Base-by-base conservation (phyloP, 2,329 filamentous ascomycete genomes). In the Rutstroemia sp. region DNA sequence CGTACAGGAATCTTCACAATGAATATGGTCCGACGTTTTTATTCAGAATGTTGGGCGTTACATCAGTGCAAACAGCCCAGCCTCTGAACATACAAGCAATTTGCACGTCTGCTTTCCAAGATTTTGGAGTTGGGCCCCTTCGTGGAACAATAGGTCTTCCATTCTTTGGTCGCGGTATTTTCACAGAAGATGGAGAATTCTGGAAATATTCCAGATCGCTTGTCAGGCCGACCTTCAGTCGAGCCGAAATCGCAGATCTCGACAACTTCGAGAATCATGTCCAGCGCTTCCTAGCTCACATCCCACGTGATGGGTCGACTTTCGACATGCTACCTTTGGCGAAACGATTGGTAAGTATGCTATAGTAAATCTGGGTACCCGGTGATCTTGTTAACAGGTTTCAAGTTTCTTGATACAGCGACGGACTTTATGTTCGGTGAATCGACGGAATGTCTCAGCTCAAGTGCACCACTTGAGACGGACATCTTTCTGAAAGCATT, bases 51-150 rank as follows among this genome's bases (percentile, higher is more conserved):
- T 8, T 51, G n/a, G 37, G 49, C 5, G 25, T 42, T 41, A 41
- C 14, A 1, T 23, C 23, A 4, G 14, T 51, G 2, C 23, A 41
- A 4, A 81, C 78, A 0, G 67, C 71, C 39, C 79, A 83, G 27
- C 76, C 78, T 1, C 73, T 76, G 53, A 82, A 83, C 57, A 67
- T 83, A 57, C 81, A 83, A 65, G 72, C 78, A 0, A 66, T 82
- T 6, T 70, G 83, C 14, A 76, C 80, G 0, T 74, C 75, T 30
- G 74, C 79, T 54, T 82, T 83, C 64, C 69, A 75, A 53, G 75
- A 80, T 58, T 83, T 76, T 58, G 74, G 73, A 27, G 72, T 79
- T 56, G 75, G 76, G 1, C 60, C 68, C 0, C 60, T 61, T 27
- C 77, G 77, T 57, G 72, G 75, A 57, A 59, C 69, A 1, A 63